Percentiles rank a stretch among this genome's conserved stretches.
phyloP scores from a whole-genome alignment of 768 basidiomycete genomes.

The Boletus subcaerulescens region DNA sequence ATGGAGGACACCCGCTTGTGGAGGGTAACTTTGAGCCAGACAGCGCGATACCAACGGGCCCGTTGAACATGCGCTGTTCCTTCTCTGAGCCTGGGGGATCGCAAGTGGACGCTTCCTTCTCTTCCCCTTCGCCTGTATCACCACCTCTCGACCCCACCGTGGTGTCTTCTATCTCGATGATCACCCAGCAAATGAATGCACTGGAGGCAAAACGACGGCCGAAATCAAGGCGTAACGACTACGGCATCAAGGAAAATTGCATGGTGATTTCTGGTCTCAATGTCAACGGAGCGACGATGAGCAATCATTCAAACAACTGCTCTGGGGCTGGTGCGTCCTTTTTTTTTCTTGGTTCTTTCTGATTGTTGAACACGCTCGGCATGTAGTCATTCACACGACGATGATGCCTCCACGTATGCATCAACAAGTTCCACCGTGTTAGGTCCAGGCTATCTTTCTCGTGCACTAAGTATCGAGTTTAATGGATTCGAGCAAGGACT shows the following conservation, averaged over 20 bases:
- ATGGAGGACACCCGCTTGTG: not conserved
- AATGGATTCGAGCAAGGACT: not conserved
- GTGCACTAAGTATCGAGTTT: too few species aligned
- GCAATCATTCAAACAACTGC: not conserved
- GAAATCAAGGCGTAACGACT: not conserved
- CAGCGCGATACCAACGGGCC: not conserved
- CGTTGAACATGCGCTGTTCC: not conserved
- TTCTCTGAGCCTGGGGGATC: not conserved
- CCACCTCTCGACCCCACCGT: not conserved
- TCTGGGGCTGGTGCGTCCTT: constrained; percentile 13
- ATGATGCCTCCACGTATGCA: not conserved
- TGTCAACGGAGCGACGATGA: constrained; percentile 7
- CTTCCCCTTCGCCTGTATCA: not conserved
- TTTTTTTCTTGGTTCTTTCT: not conserved
- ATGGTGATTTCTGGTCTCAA: not conserved
- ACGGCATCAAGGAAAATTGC: not conserved
- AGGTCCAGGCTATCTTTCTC: not conserved
- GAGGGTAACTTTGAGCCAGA: not conserved
- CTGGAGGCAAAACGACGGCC: too few species aligned
- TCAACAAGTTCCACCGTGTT: not conserved
- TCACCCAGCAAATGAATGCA: not conserved
- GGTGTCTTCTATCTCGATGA: not conserved
- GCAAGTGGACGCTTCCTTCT: not conserved
- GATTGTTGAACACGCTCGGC: not conserved
- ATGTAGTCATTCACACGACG: constrained; percentile 11